Evolutionary conservation across 2,329 filamentous ascomycete genomes (phyloP).

Genomic region (Aureobasidium sp.): DNA sequence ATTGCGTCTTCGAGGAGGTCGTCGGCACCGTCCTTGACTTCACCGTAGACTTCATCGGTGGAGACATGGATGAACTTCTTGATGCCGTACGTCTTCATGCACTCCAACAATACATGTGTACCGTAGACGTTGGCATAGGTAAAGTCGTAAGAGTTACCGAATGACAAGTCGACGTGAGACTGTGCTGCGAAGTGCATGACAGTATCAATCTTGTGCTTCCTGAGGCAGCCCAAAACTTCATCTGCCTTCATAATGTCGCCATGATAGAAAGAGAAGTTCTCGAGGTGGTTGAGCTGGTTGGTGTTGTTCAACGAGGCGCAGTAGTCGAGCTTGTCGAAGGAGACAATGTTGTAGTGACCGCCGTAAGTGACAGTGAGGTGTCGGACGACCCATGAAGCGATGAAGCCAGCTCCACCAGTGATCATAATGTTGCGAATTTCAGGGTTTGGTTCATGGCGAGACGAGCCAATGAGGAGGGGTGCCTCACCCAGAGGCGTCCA

Average conservation of each 20-base stretch:
- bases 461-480: slow-evolving; percentile 61
- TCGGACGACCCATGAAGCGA: slow-evolving; percentile 76
- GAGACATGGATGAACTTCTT: slow-evolving; percentile 73
- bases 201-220: slow-evolving; percentile 67
- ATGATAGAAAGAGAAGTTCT: slow-evolving; percentile 73
- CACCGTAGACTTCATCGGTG: slow-evolving; percentile 80
- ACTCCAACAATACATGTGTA: slow-evolving; percentile 73
- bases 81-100: slow-evolving; percentile 62
- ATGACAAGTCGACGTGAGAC: slow-evolving; percentile 75
- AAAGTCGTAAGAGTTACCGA: slow-evolving; percentile 75
- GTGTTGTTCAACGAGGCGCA: slow-evolving; percentile 77
- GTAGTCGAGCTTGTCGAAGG: slow-evolving; percentile 80
- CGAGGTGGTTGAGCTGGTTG: slow-evolving; percentile 55
- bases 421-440: slow-evolving; percentile 76
- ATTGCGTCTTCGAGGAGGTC: slow-evolving; percentile 68
- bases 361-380: slow-evolving; percentile 70
- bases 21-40: slow-evolving; percentile 64
- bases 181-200: slow-evolving; percentile 79
- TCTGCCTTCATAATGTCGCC: slow-evolving; percentile 68
- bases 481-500: slow-evolving; percentile 58
- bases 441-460: slow-evolving; percentile 59
- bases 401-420: slow-evolving; percentile 78
- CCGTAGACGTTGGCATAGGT: slow-evolving; percentile 77
- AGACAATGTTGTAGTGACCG: slow-evolving; percentile 68
- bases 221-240: slow-evolving; percentile 64